Base-by-base conservation (phyloP, 1,284 basidiomycete genomes). In the Pyrrhoderma noxium region DNA sequence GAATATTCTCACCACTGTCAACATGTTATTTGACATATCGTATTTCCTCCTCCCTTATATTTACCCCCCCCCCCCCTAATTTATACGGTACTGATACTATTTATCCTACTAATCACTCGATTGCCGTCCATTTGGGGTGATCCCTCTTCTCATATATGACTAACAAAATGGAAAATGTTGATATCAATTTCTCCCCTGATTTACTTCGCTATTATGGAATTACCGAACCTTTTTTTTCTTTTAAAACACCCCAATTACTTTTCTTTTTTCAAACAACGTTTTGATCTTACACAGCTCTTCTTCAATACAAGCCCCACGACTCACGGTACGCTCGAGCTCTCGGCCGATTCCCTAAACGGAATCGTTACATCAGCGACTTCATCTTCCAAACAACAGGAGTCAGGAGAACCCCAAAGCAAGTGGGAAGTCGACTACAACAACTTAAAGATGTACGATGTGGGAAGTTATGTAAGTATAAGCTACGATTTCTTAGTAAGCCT, bases 371-470 rank as follows among this genome's bases (percentile, higher is more conserved):
- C 58, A 80, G 82, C 40, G 79, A 84, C 56, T 79, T 80, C 65
- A 84, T 85, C 60, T 75, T 70, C 60, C 69, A 71, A 39, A 73
- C 71, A 54, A 85, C 82, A 1, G 80, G 82, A 35, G 75, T 80
- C 60, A 70, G 71, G 53, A 73, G 82, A 55, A 80, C 80, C 8
- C 75, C 82, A 27, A 85, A 85, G 62, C 83, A 85, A 64, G 82
- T 85, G 39, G 83, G 82, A 45, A 83, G 80, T 60, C 80, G 82
- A 47, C 70, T 85, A 34, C 83, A 86, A 62, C 82, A 85, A 59
- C 72, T 85, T 46, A 69, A 82, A 59, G 81, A 85, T 64, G 81
- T 81, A 2, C 73, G 74, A 57, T 77, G 79, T 43, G 81, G 80
- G 39, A 80, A 81, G 61, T 70, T 75, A 61, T 69, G 82, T 85